Evolutionary conservation across 139 green algal species (phyloP).

Genomic region (Chlorella sp.): DNA sequence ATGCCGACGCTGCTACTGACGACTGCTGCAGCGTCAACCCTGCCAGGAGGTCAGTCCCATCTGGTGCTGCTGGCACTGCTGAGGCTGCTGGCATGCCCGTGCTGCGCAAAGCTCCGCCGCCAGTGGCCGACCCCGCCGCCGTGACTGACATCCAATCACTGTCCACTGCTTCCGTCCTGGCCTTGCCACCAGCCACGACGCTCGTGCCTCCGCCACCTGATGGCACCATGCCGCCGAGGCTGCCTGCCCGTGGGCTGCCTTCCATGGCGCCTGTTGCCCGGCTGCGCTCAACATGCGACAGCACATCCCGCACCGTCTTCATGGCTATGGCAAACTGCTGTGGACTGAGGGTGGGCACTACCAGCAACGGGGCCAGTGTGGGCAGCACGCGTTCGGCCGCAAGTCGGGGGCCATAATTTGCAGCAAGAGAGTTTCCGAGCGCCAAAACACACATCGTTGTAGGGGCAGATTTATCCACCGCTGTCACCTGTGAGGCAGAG

Average conservation of each 20-base stretch:
- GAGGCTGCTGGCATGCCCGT: not conserved
- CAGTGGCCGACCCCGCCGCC: not conserved
- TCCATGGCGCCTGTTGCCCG: not conserved
- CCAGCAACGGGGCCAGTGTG: slow-evolving; percentile 71
- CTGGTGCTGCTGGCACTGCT: not conserved
- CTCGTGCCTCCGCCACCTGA: not conserved
- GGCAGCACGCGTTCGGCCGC: slow-evolving; percentile 71
- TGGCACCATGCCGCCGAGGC: not conserved
- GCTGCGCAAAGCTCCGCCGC: not conserved
- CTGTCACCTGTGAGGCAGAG: slow-evolving; percentile 55
- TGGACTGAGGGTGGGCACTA: slow-evolving; percentile 50
- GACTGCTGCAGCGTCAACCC: slow-evolving; percentile 6
- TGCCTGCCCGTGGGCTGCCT: not conserved
- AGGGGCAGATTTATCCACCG: slow-evolving; percentile 72
- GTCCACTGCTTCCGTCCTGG: not conserved
- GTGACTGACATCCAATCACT: slow-evolving; percentile 2
- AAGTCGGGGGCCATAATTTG: slow-evolving; percentile 57
- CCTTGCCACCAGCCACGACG: not conserved
- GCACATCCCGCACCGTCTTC: slow-evolving; percentile 36
- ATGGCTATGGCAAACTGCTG: slow-evolving; percentile 56
- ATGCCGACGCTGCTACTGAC: too few relatives aligned
- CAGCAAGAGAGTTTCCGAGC: slow-evolving; percentile 67
- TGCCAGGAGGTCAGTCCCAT: not conserved
- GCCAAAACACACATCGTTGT: slow-evolving; percentile 77
- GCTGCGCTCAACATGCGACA: slow-evolving; percentile 15